These are phyloP conservation scores for Pyrenochaeta sp. DNA, from an alignment of 2,329 filamentous ascomycete species.

Conservation along the genomic window DNA sequence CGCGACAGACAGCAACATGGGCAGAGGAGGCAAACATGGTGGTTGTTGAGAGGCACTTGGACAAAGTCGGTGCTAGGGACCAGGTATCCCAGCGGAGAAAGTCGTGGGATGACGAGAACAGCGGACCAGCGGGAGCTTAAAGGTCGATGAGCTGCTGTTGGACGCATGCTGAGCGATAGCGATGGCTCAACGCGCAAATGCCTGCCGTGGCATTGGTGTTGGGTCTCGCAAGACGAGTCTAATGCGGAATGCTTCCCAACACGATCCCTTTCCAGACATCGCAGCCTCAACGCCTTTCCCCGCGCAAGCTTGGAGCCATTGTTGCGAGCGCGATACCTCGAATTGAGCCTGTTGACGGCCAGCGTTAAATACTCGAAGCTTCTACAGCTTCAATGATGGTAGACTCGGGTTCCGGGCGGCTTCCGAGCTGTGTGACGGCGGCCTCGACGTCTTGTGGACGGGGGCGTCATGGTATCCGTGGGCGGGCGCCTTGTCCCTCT, in stretches of 20 bases:
- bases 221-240: slow-evolving; percentile 30
- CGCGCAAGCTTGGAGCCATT: not conserved
- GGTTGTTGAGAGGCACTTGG: slow-evolving; percentile 5
- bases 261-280: slow-evolving; percentile 5
- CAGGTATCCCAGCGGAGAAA: not conserved
- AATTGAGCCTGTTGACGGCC: not conserved
- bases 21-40: not conserved
- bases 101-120: slow-evolving; percentile 13
- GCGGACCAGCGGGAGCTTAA: slow-evolving; percentile 22
- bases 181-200: slow-evolving; percentile 23
- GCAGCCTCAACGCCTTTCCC: slow-evolving; percentile 9
- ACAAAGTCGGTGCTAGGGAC: not conserved
- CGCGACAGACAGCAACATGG: not conserved
- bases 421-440: slow-evolving; percentile 26
- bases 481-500: slow-evolving; percentile 27
- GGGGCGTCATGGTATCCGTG: slow-evolving; percentile 28
- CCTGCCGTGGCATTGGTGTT: slow-evolving; percentile 16
- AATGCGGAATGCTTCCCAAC: slow-evolving; percentile 35
- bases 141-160: slow-evolving; percentile 12
- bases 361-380: slow-evolving; percentile 7
- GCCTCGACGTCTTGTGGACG: slow-evolving; percentile 20
- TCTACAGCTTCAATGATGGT: not conserved
- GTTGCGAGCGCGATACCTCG: not conserved
- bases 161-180: slow-evolving; percentile 30
- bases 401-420: slow-evolving; percentile 21